Evolutionary conservation across 2,329 filamentous ascomycete species (phyloP), one percentile per base, ranked within the genome.

Genomic region (Fusarium metavorans): DNA sequence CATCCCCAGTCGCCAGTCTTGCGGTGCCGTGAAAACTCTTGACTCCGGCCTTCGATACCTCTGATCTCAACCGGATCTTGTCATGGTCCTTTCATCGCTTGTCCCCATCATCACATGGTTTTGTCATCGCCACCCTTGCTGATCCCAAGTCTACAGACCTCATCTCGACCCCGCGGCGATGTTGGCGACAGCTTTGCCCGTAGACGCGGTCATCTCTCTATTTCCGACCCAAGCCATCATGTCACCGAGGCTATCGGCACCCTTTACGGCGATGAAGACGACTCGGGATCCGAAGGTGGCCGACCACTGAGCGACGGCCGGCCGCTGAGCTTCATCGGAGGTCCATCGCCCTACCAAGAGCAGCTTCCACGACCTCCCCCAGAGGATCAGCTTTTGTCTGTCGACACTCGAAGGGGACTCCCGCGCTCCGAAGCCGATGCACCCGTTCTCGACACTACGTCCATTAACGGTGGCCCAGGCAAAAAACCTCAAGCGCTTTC

Each of bases 241-340:
- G 94, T 98, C 81, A 98, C 95, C 66, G 95, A 98, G 83, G 93
- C 95, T 69, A 97, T 98, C 83, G 94, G 94, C 62, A 95, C 95
- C 78, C 90, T 97, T 84, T 98, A 98, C 84, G 94, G 93, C 79
- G 93, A 94, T 80, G 90, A 91, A 79, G 90, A 92, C 76, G 90
- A 94, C 76, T 90, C 84, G 3, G 88, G 90, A 74, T 90, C 83
- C 18, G 85, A 86, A 68, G 83, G 84, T 66, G 83, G 85, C 45
- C 91, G 93, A 54, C 94, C 94, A 35, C 84, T 95, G 78, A 96
- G 94, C 85, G 56, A 75, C 61, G 83, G 85, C 58, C 90, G 93
- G 60, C 94, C 94, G 39, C 84, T 95, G 78, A 96, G 94, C 85
- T 97, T 95, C 84, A 87, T 95, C 64, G 79, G 81, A 76, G 88